phyloP scores from a whole-genome alignment of 1,284 basidiomycete genomes.

The Mycena citricolor region DNA sequence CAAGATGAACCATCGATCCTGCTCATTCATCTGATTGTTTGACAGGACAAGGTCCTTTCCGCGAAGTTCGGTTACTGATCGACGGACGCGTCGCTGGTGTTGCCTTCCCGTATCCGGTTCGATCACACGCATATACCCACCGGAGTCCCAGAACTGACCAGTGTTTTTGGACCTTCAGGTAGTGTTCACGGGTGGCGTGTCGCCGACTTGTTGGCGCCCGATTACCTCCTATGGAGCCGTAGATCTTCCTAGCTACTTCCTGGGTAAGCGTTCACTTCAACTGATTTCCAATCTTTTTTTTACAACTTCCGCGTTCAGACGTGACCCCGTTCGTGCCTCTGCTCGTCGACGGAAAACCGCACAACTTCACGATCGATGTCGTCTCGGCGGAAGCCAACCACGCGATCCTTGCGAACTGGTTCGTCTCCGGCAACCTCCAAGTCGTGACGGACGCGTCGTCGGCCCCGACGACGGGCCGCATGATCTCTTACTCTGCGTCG shows the following conservation, averaged over 20 bases:
- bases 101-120: conserved; percentile 76
- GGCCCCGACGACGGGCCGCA: conserved; percentile 62
- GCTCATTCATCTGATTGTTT: too few species aligned
- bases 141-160: too few species aligned
- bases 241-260: conserved; percentile 73
- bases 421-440: conserved; percentile 68
- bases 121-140: conserved; percentile 85
- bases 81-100: conserved; percentile 72
- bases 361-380: conserved; percentile 69
- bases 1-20: too few species aligned
- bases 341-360: conserved; percentile 64
- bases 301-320: too few species aligned
- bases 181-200: conserved; percentile 79
- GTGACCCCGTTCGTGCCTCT: conserved; percentile 74
- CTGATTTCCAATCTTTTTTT: too few species aligned
- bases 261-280: too few species aligned
- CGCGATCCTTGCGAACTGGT: conserved; percentile 72
- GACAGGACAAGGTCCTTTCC: conserved; percentile 69
- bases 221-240: conserved; percentile 76
- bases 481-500: conserved; percentile 54
- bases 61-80: conserved; percentile 75
- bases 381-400: conserved; percentile 68
- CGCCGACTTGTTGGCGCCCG: conserved; percentile 72
- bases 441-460: conserved; percentile 62
- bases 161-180: conserved; percentile 74